Evolutionary conservation across 768 basidiomycete species (phyloP).

Genomic region (Mycena vulgaris): DNA sequence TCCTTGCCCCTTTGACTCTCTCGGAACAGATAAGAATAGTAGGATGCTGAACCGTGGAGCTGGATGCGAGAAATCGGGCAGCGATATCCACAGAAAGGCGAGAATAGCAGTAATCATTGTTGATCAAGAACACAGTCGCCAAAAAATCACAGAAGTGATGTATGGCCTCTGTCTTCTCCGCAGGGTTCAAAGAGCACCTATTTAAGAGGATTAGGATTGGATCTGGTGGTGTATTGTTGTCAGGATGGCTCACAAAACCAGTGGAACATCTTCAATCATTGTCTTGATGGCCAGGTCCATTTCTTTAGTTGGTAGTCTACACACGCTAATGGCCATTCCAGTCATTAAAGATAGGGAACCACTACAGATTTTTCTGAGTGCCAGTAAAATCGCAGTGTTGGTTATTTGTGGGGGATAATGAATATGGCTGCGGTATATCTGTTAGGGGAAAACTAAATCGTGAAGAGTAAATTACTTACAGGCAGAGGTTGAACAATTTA

Average conservation of each 20-base stretch:
- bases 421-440: not conserved
- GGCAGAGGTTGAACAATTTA: not conserved
- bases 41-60: no score
- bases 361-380: not conserved
- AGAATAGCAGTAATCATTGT: no score
- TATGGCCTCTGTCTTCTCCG: no score
- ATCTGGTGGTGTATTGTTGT: not conserved
- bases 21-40: no score
- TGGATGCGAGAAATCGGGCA: no score
- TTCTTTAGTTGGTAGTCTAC: not conserved
- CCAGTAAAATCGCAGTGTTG: not conserved
- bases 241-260: not conserved
- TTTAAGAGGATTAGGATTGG: no score
- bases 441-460: not conserved
- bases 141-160: no score
- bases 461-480: not conserved
- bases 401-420: not conserved
- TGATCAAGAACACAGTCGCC: no score
- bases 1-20: no score
- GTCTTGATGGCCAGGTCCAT: not conserved
- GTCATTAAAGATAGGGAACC: not conserved
- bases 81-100: no score
- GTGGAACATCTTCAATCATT: not conserved
- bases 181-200: no score
- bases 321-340: not conserved